phyloP scores from a whole-genome alignment of 2,329 filamentous ascomycete species.

The Phaeosphaeriaceae sp. region DNA sequence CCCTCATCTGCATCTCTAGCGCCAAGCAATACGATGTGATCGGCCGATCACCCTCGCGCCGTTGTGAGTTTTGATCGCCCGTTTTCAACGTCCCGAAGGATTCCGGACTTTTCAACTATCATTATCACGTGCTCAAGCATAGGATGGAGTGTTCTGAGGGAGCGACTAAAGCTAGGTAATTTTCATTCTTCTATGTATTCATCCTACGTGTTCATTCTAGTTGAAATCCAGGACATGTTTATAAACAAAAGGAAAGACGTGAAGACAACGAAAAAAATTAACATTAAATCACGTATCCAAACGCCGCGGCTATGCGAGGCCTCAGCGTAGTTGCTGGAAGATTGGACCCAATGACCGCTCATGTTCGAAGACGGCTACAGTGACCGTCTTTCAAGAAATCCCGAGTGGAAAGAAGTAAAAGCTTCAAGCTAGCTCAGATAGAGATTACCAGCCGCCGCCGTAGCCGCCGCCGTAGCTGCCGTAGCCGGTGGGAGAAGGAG shows the following conservation, averaged over 20 bases:
- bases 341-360: slow-evolving; percentile 12
- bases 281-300: slow-evolving; percentile 4
- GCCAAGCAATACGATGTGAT: slow-evolving; percentile 1
- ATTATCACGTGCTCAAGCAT: neutral
- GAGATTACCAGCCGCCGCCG: slow-evolving; percentile 22
- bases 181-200: slow-evolving; percentile 58
- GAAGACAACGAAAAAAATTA: slow-evolving; percentile 7
- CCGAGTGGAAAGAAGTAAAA: slow-evolving; percentile 3
- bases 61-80: neutral
- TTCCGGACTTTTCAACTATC: neutral
- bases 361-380: slow-evolving; percentile 7
- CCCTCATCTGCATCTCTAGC: neutral
- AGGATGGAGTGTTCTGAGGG: slow-evolving; percentile 6
- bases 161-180: slow-evolving; percentile 13
- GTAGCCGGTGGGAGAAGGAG: slow-evolving; percentile 23
- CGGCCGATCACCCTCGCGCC: neutral
- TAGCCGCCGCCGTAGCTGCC: slow-evolving; percentile 5
- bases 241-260: slow-evolving; percentile 21
- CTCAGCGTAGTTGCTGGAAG: slow-evolving; percentile 9
- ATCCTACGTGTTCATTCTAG: slow-evolving; percentile 68
- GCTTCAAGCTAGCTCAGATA: slow-evolving; percentile 7
- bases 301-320: slow-evolving; percentile 35
- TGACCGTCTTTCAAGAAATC: slow-evolving; percentile 9
- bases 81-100: neutral
- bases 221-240: slow-evolving; percentile 1